Evolutionary conservation across 2,329 filamentous ascomycete genomes (phyloP).

Genomic region (Ceratocystis destructans): DNA sequence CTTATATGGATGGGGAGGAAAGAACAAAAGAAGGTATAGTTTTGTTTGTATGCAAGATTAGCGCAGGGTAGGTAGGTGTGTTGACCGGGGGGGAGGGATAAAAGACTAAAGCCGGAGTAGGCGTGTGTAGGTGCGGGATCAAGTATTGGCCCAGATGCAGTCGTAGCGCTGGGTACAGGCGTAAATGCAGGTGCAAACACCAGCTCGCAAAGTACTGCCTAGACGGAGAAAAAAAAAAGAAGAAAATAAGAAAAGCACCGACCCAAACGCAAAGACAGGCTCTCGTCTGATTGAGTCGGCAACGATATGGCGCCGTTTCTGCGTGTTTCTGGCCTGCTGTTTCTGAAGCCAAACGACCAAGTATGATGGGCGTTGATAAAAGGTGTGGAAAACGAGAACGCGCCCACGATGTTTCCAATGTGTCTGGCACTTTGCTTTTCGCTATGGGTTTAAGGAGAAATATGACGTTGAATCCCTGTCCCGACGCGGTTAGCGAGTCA

Average conservation of each 20-base stretch:
- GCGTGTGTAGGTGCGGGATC: slow-evolving; percentile 4
- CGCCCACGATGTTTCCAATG: slow-evolving; percentile 4
- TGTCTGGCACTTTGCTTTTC: slow-evolving; percentile 7
- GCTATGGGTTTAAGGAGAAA: not conserved
- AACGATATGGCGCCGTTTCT: too few species aligned
- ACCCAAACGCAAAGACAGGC: not conserved
- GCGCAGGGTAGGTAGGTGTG: not conserved
- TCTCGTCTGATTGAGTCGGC: too few species aligned
- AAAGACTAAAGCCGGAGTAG: slow-evolving; percentile 1
- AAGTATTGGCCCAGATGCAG: not conserved
- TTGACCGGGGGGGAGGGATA: not conserved
- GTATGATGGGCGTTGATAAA: not conserved
- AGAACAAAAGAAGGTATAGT: not conserved
- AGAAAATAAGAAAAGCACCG: not conserved
- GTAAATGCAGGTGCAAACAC: slow-evolving; percentile 1
- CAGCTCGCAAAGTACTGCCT: not conserved
- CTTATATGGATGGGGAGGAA: not conserved
- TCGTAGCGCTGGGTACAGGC: slow-evolving; percentile 1
- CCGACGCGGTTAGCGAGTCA: slow-evolving; percentile 16
- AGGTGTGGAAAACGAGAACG: not conserved
- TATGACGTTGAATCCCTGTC: slow-evolving; percentile 14
- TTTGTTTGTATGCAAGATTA: not conserved
- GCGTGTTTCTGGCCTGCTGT: too few species aligned
- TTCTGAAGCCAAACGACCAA: not conserved
- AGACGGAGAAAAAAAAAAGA: not conserved